phyloP scores from a whole-genome alignment of 1,284 basidiomycete genomes.

The Volvariella volvacea region DNA sequence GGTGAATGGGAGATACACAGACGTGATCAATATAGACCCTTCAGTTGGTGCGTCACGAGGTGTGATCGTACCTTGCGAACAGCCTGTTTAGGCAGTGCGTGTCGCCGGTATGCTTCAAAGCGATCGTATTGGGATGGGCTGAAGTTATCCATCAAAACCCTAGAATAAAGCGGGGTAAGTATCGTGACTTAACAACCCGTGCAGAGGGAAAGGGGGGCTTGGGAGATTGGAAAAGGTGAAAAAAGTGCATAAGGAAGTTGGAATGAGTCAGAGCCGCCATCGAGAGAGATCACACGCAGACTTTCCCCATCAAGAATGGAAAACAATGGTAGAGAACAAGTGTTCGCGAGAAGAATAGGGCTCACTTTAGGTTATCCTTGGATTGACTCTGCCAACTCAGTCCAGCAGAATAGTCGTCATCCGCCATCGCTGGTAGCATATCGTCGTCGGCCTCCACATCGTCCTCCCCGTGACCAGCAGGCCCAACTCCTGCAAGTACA shows the following conservation, averaged over 20 bases:
- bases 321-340: background rate
- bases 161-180: conserved; percentile 18
- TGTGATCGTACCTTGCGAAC: conserved; percentile 60
- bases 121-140: conserved; percentile 80
- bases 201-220: too few species aligned
- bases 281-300: too few species aligned
- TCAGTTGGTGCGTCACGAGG: background rate
- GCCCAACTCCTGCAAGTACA: conserved; percentile 5
- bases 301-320: too few species aligned
- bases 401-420: conserved; percentile 79
- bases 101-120: conserved; percentile 81
- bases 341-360: background rate
- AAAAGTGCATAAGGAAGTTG: too few species aligned
- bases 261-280: too few species aligned
- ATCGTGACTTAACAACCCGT: too few species aligned
- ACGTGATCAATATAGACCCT: background rate
- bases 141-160: conserved; percentile 84
- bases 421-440: conserved; percentile 72
- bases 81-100: conserved; percentile 77
- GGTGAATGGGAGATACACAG: too few species aligned
- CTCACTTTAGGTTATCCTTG: conserved; percentile 76
- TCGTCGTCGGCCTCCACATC: conserved; percentile 70
- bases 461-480: conserved; percentile 24
- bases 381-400: conserved; percentile 75
- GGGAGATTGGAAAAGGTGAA: background rate